Conservation (phyloP, 441 rosid species). For the Hura crepitans region DNA sequence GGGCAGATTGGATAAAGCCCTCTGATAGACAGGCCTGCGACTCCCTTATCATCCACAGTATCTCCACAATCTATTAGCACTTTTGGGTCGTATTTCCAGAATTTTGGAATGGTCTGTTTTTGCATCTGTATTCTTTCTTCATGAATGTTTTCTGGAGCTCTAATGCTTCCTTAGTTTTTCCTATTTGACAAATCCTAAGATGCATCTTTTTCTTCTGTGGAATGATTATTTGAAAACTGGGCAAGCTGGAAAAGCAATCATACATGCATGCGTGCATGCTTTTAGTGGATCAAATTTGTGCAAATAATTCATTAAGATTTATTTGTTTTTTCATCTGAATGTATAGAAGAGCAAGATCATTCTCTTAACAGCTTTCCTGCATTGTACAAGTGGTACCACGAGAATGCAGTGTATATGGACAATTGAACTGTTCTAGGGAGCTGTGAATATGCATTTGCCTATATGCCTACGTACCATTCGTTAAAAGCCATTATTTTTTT, state of each 20-base stretch:
- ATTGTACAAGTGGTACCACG: background rate
- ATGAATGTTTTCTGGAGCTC: background rate
- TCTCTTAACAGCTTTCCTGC: background rate
- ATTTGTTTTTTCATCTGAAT: background rate
- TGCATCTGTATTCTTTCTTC: constrained; percentile 3
- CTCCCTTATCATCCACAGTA: constrained; percentile 42
- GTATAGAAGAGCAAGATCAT: background rate
- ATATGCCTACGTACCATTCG: background rate
- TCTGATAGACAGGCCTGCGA: constrained; percentile 56
- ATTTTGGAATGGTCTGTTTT: constrained; percentile 53
- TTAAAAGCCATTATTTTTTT: background rate
- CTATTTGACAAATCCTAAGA: background rate
- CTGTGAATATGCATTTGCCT: background rate
- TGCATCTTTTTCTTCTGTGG: background rate
- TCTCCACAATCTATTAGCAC: constrained; percentile 63
- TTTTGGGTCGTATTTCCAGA: constrained; percentile 63
- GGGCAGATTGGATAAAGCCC: constrained; percentile 78
- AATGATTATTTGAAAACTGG: background rate
- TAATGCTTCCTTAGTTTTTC: background rate
- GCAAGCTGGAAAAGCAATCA: background rate
- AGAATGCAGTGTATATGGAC: background rate
- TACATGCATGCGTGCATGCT: background rate
- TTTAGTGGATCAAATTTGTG: background rate
- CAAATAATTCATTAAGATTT: background rate
- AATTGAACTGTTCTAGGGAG: background rate